These are phyloP conservation scores for Cucurbita pepo DNA, from an alignment of 306 rosid species.

Conservation along the genomic window DNA sequence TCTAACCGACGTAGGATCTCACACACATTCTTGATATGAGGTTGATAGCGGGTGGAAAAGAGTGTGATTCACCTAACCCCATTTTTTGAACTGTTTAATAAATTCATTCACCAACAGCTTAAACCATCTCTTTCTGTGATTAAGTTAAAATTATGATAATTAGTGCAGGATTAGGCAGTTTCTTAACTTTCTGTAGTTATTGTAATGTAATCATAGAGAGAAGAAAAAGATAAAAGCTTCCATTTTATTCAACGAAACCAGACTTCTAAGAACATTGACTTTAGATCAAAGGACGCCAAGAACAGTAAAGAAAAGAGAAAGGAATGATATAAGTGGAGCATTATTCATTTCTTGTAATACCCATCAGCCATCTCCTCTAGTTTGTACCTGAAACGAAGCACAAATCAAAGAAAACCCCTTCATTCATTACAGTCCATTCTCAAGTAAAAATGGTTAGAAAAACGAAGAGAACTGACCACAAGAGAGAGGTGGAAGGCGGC, in stretches of 20 bases:
- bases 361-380: constrained; percentile 2
- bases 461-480: constrained; percentile 19
- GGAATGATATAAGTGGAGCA: constrained; percentile 3
- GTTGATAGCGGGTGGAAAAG: too few relatives aligned
- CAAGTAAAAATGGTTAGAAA: background rate
- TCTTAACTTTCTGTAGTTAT: background rate
- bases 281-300: background rate
- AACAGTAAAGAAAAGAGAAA: background rate
- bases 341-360: background rate
- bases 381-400: constrained; percentile 7
- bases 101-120: too few relatives aligned
- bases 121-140: too few relatives aligned
- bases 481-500: constrained; percentile 25
- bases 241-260: constrained; percentile 3
- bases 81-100: too few relatives aligned
- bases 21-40: too few relatives aligned
- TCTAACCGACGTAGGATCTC: too few relatives aligned
- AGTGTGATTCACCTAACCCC: too few relatives aligned
- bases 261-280: background rate
- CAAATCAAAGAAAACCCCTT: background rate
- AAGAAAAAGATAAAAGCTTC: background rate
- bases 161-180: too few relatives aligned
- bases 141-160: too few relatives aligned
- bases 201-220: background rate
- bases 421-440: background rate